These are phyloP conservation scores for Colletotrichum musicola DNA, from an alignment of 2,329 filamentous ascomycete species.

Conservation along the genomic window DNA sequence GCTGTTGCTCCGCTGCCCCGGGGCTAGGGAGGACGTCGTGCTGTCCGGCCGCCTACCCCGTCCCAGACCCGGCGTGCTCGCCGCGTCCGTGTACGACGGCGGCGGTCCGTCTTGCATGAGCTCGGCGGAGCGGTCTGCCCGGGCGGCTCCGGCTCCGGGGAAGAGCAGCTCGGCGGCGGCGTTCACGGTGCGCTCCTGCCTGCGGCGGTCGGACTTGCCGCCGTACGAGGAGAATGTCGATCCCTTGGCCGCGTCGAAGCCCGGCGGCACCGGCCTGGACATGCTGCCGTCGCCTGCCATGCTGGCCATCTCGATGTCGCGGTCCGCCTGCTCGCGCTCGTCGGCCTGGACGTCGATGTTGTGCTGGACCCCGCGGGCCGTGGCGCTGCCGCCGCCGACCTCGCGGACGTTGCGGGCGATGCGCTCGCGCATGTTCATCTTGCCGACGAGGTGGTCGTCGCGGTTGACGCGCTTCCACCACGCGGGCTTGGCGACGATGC, in stretches of 20 bases:
- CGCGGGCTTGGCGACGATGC: constrained; percentile 70
- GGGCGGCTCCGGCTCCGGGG: constrained; percentile 52
- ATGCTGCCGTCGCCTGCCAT: constrained; percentile 40
- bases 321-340: constrained; percentile 46
- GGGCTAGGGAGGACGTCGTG: constrained; percentile 22
- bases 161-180: constrained; percentile 62
- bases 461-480: constrained; percentile 74
- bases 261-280: constrained; percentile 37
- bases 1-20: constrained; percentile 58
- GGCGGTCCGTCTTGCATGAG: constrained; percentile 59
- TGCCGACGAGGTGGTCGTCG: constrained; percentile 53
- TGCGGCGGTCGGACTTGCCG: constrained; percentile 59
- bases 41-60: constrained; percentile 15
- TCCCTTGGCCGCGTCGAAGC: constrained; percentile 42
- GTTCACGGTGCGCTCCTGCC: constrained; percentile 58
- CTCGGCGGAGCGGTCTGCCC: constrained; percentile 52
- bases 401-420: constrained; percentile 68
- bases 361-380: constrained; percentile 55
- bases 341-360: constrained; percentile 53
- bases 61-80: neutral
- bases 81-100: constrained; percentile 52
- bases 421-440: constrained; percentile 62
- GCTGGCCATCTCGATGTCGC: constrained; percentile 56
- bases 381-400: constrained; percentile 62
- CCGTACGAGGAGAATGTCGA: constrained; percentile 48